Evolutionary conservation across 2,329 filamentous ascomycete species (phyloP).

Genomic region (Pseudogymnoascus sp.): DNA sequence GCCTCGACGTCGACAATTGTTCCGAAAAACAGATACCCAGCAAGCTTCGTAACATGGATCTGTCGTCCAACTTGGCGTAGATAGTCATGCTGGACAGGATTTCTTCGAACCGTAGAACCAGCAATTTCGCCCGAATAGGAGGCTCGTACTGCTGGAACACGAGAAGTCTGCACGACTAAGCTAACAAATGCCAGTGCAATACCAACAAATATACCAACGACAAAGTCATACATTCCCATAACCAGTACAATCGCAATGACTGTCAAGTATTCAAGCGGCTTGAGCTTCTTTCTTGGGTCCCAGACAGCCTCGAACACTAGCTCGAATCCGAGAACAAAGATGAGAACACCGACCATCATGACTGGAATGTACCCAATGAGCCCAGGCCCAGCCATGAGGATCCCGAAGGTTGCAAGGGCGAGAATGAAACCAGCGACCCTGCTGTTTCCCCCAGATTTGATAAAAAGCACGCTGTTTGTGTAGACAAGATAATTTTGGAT

Average conservation of each 20-base stretch:
- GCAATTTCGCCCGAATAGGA: conserved; percentile 87
- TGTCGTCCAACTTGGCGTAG: conserved; percentile 78
- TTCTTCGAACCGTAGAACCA: conserved; percentile 84
- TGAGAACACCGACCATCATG: conserved; percentile 92
- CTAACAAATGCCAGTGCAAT: conserved; percentile 87
- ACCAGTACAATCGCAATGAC: conserved; percentile 84
- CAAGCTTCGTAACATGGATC: conserved; percentile 83
- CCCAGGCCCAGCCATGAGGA: conserved; percentile 77
- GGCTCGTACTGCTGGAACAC: conserved; percentile 79
- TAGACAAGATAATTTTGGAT: conserved; percentile 98
- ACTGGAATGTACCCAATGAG: conserved; percentile 93
- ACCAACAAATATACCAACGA: conserved; percentile 84
- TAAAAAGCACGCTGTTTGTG: conserved; percentile 95
- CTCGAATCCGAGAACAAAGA: conserved; percentile 92
- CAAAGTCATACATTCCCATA: conserved; percentile 96
- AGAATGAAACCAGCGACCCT: conserved; percentile 80
- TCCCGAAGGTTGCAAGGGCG: conserved; percentile 67
- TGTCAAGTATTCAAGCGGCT: conserved; percentile 80
- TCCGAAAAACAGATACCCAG: conserved; percentile 95
- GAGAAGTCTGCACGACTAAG: conserved; percentile 84
- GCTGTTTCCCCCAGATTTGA: conserved; percentile 81
- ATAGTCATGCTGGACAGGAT: conserved; percentile 81
- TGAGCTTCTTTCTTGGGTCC: conserved; percentile 80
- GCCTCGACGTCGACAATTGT: conserved; percentile 94
- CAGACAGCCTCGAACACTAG: conserved; percentile 82